Conservation (phyloP, 371 early-diverging fungal genomes). For the Mortierella sp. region DNA sequence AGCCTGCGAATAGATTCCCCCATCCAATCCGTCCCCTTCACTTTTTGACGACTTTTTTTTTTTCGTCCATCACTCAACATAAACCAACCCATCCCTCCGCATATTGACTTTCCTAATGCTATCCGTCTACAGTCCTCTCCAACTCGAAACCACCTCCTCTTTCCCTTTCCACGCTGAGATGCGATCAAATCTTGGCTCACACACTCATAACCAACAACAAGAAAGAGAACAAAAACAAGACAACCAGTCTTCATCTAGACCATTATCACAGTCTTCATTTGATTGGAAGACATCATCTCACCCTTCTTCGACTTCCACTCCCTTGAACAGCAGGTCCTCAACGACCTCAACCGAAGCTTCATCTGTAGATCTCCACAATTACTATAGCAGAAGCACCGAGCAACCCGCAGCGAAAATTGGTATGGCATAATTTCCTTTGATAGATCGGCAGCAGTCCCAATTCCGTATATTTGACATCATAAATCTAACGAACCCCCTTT, state of each 20-base stretch:
- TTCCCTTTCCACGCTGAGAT: slow-evolving; percentile 51
- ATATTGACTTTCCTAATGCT: slow-evolving; percentile 37
- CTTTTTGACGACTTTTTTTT: background rate
- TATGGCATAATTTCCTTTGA: background rate
- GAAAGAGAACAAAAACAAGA: slow-evolving; percentile 3
- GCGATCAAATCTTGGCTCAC: slow-evolving; percentile 27
- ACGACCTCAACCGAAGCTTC: slow-evolving; percentile 14
- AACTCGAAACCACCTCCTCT: slow-evolving; percentile 49
- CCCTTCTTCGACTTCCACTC: slow-evolving; percentile 11
- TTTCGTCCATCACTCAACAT: background rate
- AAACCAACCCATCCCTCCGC: background rate
- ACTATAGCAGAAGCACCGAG: slow-evolving; percentile 19
- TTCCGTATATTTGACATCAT: background rate
- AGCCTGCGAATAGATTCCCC: slow-evolving; percentile 22
- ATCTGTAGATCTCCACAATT: slow-evolving; percentile 3
- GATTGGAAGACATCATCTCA: slow-evolving; percentile 30
- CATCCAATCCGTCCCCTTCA: background rate
- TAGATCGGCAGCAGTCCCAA: background rate
- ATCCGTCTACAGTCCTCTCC: slow-evolving; percentile 50
- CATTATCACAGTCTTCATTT: slow-evolving; percentile 3
- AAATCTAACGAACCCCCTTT: background rate
- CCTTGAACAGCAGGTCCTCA: slow-evolving; percentile 21
- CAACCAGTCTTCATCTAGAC: slow-evolving; percentile 5
- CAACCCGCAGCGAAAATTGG: slow-evolving; percentile 14
- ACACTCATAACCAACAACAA: slow-evolving; percentile 7